Evolutionary conservation across 2,329 filamentous ascomycete species (phyloP).

Genomic region (Alternaria brassicicola): DNA sequence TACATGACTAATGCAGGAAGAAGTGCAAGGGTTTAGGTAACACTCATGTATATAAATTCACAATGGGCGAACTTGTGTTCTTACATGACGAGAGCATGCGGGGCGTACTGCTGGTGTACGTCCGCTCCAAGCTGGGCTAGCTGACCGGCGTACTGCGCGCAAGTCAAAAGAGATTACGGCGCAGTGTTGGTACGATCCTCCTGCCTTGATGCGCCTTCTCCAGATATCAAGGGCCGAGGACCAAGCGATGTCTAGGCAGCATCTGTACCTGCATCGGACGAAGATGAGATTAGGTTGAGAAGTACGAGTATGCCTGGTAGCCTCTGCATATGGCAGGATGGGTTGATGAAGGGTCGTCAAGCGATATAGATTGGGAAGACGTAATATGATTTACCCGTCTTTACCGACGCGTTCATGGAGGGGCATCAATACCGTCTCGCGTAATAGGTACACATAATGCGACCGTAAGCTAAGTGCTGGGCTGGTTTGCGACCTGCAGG

Average conservation of each 20-base stretch:
- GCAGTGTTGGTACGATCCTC: conserved; percentile 4
- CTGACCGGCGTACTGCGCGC: conserved; percentile 1
- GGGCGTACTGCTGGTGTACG: background rate
- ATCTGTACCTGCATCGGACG: conserved; percentile 24
- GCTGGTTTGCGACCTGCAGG: conserved; percentile 1
- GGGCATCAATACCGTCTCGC: background rate
- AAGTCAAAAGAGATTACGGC: conserved; percentile 5
- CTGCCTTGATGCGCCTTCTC: conserved; percentile 6
- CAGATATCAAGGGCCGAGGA: background rate
- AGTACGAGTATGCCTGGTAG: conserved; percentile 2
- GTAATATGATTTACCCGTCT: conserved; percentile 14
- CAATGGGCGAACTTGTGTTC: conserved; percentile 20
- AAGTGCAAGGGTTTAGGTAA: conserved; percentile 9
- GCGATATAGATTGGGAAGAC: conserved; percentile 9
- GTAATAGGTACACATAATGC: conserved; percentile 6
- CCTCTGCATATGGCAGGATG: conserved; percentile 19
- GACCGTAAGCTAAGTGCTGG: conserved; percentile 10
- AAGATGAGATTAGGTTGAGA: conserved; percentile 13
- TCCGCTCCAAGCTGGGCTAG: conserved; percentile 3
- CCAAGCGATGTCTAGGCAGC: background rate
- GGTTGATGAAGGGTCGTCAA: background rate
- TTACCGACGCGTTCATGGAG: conserved; percentile 10
- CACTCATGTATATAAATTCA: conserved; percentile 15
- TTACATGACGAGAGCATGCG: conserved; percentile 5
- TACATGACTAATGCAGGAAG: conserved; percentile 14